A percentile compares a stretch with the other conserved stretches of the same genome.
These are phyloP conservation scores for Mucor mucedo DNA, from an alignment of 371 early-diverging fungal species.

Conservation along the genomic window DNA sequence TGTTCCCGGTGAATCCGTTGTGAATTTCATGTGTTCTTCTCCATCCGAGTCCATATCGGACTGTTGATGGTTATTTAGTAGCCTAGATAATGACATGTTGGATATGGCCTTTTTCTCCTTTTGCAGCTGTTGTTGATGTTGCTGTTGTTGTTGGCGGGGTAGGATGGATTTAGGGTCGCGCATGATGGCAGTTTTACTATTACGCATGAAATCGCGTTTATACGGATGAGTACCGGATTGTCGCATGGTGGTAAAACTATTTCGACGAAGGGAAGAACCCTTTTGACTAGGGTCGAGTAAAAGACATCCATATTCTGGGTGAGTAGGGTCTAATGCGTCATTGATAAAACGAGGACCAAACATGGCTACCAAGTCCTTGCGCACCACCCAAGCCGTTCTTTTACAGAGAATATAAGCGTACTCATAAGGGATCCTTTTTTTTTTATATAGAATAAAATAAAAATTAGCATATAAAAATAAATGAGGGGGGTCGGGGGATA, in stretches of 20 bases:
- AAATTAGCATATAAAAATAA: neutral
- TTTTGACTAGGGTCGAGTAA: slow-evolving; percentile 38
- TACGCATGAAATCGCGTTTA: slow-evolving; percentile 32
- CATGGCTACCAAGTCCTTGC: slow-evolving; percentile 62
- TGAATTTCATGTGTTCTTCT: neutral
- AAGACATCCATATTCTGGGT: slow-evolving; percentile 56
- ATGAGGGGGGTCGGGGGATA: slow-evolving; percentile 42
- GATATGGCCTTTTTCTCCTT: slow-evolving; percentile 8
- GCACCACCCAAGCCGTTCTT: slow-evolving; percentile 62
- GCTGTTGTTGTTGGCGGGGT: slow-evolving; percentile 3
- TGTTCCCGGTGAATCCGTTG: slow-evolving; percentile 20
- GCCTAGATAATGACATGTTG: slow-evolving; percentile 29
- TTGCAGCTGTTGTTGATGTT: neutral
- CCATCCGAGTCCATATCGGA: neutral
- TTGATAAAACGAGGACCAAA: slow-evolving; percentile 64
- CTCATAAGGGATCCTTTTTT: slow-evolving; percentile 69
- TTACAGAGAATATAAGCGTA: slow-evolving; percentile 63
- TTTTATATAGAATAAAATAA: slow-evolving; percentile 25
- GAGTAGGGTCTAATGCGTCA: slow-evolving; percentile 58
- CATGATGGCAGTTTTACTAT: neutral
- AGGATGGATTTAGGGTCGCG: neutral
- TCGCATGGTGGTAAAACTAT: slow-evolving; percentile 21
- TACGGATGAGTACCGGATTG: slow-evolving; percentile 19
- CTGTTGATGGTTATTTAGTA: slow-evolving; percentile 10
- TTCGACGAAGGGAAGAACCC: slow-evolving; percentile 1